These are phyloP conservation scores for Mycena alexandri DNA, from an alignment of 768 basidiomycete genomes.

Conservation along the genomic window DNA sequence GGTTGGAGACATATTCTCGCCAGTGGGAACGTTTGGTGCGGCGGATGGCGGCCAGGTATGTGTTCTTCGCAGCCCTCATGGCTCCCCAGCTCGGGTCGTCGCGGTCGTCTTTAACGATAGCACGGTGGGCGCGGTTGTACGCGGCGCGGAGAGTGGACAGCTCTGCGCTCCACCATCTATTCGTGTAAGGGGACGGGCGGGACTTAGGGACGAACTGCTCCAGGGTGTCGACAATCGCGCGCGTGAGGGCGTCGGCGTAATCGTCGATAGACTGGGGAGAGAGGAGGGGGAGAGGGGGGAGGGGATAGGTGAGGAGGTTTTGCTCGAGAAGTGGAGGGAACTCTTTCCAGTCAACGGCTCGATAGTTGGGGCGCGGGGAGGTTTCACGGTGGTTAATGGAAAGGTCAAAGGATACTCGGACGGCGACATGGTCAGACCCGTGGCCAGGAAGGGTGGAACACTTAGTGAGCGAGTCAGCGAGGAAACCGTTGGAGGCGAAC, in stretches of 20 bases:
- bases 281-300: slow-evolving; percentile 9
- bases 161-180: neutral
- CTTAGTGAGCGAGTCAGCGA: slow-evolving; percentile 14
- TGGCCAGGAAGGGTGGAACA: slow-evolving; percentile 13
- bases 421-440: slow-evolving; percentile 23
- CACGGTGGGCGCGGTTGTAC: too few relatives aligned
- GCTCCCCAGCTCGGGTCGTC: neutral
- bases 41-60: too few relatives aligned
- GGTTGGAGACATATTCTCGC: too few relatives aligned
- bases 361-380: slow-evolving; percentile 5
- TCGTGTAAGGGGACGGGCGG: neutral
- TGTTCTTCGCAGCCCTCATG: neutral
- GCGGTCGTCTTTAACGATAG: neutral
- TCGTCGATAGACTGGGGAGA: neutral
- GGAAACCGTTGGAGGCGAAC: slow-evolving; percentile 2
- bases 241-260: slow-evolving; percentile 2
- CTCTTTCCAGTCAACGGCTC: slow-evolving; percentile 14
- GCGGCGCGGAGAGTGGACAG: slow-evolving; percentile 3
- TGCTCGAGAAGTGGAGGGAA: slow-evolving; percentile 4
- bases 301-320: neutral
- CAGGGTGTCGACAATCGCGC: neutral
- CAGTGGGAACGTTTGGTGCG: too few relatives aligned
- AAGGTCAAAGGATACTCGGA: slow-evolving; percentile 7
- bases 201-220: slow-evolving; percentile 2
- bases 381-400: neutral